Evolutionary conservation across 495 filamentous ascomycete species (phyloP).

Genomic region (Neurospora discreta): DNA sequence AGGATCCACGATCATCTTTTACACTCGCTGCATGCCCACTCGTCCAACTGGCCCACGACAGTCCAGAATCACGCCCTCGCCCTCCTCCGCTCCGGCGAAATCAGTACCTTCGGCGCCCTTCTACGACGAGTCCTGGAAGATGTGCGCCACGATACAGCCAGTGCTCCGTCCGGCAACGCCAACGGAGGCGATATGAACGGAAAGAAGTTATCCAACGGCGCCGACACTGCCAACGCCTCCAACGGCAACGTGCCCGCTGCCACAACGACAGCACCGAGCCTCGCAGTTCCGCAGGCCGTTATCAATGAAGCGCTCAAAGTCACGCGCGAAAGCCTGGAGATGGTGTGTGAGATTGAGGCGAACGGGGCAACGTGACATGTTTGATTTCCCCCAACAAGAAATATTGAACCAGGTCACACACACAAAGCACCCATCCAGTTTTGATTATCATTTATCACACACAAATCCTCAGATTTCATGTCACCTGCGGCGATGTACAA

Average conservation of each 20-base stretch:
- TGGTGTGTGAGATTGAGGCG: constrained; percentile 37
- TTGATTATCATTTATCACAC: not conserved
- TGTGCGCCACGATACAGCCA: constrained; percentile 36
- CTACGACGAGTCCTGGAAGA: constrained; percentile 42
- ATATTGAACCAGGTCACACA: not conserved
- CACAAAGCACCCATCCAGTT: not conserved
- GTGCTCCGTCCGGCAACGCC: constrained; percentile 12
- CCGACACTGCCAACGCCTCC: constrained; percentile 14
- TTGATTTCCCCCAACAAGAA: not conserved
- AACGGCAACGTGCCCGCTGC: constrained; percentile 12
- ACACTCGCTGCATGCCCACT: constrained; percentile 38
- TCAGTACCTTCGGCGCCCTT: constrained; percentile 40
- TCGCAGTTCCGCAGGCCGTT: constrained; percentile 39
- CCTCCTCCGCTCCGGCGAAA: constrained; percentile 42
- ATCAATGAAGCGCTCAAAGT: constrained; percentile 43
- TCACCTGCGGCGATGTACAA: not conserved
- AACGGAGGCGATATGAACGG: constrained; percentile 13
- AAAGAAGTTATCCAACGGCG: constrained; percentile 14
- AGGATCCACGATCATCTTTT: constrained; percentile 49
- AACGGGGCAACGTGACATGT: constrained; percentile 14
- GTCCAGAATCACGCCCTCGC: constrained; percentile 39
- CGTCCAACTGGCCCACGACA: constrained; percentile 43
- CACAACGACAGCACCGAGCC: constrained; percentile 12
- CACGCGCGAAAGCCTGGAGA: constrained; percentile 39
- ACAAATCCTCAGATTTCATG: not conserved